Conservation (phyloP, 805 yeast species). For the Starmerella sp. region DNA sequence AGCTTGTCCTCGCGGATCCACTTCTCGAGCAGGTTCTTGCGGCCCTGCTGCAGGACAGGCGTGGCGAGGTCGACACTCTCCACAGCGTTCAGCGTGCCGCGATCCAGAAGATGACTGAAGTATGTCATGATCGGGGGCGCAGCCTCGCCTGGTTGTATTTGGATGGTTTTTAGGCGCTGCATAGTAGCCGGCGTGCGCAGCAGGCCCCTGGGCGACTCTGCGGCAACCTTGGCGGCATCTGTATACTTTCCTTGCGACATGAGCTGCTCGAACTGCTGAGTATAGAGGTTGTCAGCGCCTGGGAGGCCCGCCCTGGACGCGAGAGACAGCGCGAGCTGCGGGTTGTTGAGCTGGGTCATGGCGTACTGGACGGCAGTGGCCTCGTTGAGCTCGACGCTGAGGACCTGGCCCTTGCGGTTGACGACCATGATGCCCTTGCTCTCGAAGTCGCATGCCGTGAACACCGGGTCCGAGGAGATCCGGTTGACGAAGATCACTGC, state of each 20-base stretch:
- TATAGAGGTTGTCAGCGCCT: conserved; percentile 88
- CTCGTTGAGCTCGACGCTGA: conserved; percentile 79
- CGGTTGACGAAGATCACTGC: conserved; percentile 88
- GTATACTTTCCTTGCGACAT: conserved; percentile 76
- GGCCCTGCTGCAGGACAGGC: conserved; percentile 91
- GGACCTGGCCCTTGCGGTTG: conserved; percentile 89
- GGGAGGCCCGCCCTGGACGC: conserved; percentile 95
- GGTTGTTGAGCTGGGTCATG: conserved; percentile 73
- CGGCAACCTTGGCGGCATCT: conserved; percentile 94
- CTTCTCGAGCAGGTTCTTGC: conserved; percentile 86
- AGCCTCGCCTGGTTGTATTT: conserved; percentile 86
- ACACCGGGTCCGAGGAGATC: conserved; percentile 90
- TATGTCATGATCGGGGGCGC: conserved; percentile 82
- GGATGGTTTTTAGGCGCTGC: conserved; percentile 78
- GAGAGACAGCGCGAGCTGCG: conserved; percentile 71
- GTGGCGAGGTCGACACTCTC: conserved; percentile 92
- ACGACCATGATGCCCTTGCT: conserved; percentile 79
- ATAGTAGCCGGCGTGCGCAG: conserved; percentile 91
- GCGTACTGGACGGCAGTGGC: conserved; percentile 82
- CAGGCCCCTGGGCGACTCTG: conserved; percentile 67
- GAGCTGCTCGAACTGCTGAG: conserved; percentile 81
- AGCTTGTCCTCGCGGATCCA: conserved; percentile 94
- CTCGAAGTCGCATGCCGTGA: conserved; percentile 72
- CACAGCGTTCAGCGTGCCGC: conserved; percentile 81
- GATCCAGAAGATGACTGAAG: conserved; percentile 80